A percentile compares a stretch with the other conserved stretches of the same genome.
These are phyloP conservation scores for Paramecium primaurelia DNA, from an alignment of 73 alveolate genomes.

Conservation along the genomic window DNA sequence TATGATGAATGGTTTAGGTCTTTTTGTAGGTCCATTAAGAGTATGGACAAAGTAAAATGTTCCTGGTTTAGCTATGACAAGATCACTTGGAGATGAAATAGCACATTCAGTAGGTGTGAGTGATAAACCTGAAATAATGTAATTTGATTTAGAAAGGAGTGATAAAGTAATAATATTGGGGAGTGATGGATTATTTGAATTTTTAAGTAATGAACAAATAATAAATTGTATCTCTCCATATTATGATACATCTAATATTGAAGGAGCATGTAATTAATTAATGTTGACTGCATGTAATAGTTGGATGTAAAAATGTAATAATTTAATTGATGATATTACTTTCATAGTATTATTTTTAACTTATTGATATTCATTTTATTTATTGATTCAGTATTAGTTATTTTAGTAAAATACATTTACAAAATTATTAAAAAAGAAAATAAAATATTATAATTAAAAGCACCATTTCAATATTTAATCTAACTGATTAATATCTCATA, in stretches of 20 bases:
- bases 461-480: background rate
- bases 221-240: background rate
- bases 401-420: background rate
- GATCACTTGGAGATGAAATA: constrained; percentile 68
- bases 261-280: constrained; percentile 20
- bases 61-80: constrained; percentile 76
- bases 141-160: background rate
- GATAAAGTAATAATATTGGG: background rate
- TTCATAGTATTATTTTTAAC: background rate
- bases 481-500: background rate
- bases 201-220: background rate
- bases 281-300: constrained; percentile 18
- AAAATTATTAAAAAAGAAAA: background rate
- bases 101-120: constrained; percentile 5
- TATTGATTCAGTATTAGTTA: background rate
- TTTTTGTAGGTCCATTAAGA: constrained; percentile 68
- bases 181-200: constrained; percentile 18
- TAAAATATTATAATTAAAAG: background rate
- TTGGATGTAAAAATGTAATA: background rate
- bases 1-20: constrained; percentile 38
- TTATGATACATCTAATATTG: background rate
- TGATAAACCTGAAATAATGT: background rate
- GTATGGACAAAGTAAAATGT: constrained; percentile 60
- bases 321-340: constrained; percentile 26
- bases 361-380: background rate